Evolutionary conservation across 2,329 filamentous ascomycete species (phyloP), one percentile per base, ranked within the genome.

Genomic region (Penicillium aurantiogriseum): DNA sequence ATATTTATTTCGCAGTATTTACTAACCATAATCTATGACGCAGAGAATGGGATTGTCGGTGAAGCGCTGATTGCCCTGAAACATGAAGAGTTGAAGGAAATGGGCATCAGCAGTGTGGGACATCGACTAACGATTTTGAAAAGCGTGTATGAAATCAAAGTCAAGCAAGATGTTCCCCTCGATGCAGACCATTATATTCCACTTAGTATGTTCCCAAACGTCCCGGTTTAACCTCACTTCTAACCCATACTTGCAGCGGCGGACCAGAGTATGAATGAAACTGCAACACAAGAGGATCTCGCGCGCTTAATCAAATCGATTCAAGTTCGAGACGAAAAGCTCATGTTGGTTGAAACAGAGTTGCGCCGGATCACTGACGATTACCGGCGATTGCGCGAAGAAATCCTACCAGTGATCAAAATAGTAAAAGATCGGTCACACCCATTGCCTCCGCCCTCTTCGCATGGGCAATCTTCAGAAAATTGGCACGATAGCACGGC

Each of bases 101-200:
- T 97, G 87, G 92, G 92, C 47, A 90, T 99, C 63, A 81, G 82
- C 62, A 97, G 93, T 77, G 91, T 97, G 47, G 94, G 94, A 40
- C 94, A 99, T 78, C 88, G 94, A 59, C 81, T 99, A 68, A 96
- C 92, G 23, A 95, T 99, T 57, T 83, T 99, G 57, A 97, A 97
- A 79, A 92, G 88, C 68, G 92, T 97, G 54, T 97, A 97, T 77
- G 92, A 97, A 71, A 88, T 94, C 70, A 99, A 99, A 79, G 88
- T 93, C 74, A 91, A 91, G 63, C 92, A 97, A 71, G 92, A 96
- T 68, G 85, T 97, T 59, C 89, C 91, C 17, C 85, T 97, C 67
- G 93, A 97, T 71, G 88, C 88, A 60, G 93, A 97, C 69, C 91
- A 97, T 74, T 99, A 97, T 73, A 84, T 97, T 51, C 94, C 94